Base-by-base conservation (phyloP, 2,329 filamentous ascomycete species). In the Thermomyces lanuginosus region DNA sequence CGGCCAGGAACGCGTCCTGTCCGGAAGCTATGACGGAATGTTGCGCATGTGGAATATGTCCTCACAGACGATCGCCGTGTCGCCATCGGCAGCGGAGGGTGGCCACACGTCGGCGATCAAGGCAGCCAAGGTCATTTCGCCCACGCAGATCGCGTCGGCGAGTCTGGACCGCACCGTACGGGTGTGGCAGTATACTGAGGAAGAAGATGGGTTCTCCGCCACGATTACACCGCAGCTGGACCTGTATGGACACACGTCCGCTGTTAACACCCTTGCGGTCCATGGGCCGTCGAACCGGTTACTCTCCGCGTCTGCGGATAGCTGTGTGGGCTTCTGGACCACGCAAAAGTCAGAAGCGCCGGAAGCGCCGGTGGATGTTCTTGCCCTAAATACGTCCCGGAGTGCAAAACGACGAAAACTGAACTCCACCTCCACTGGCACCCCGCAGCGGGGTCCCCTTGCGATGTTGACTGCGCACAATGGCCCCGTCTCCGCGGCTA, bases 11-110 rank as follows among this genome's bases (percentile, higher is more conserved):
- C 63, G 79, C 35, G 76, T 95, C 33, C 59, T 92, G n/a, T 91
- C 82, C n/a, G 82, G 74, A 16, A 86, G 81, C 24, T 95, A 92
- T 48, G 89, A 98, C 50, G 86, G 86, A 6, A 58, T 92, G 9
- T 58, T 95, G 30, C 67, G 84, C 38, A 66, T 95, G 36, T 98
- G 89, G 86, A 79, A 89, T 42, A 74, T 75, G 37, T 84, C 82
- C 1, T 82, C 81, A n/a, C 68, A 89, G 34, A 62, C 77, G n/a
- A 62, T 92, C 30, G 79, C 81, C 3, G 80, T 76, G 0, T 86
- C 82, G 2, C 58, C 72, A 2, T 64, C 71, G 3, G 64, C 65
- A 5, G 64, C 64, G 32, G 66, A 69, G 18, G 76, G 78, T 26
- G 78, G 81, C 6, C 82, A 92, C 55, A 71, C 68, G 6, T 71